Percentiles rank a stretch among this genome's conserved stretches.
phyloP scores from a whole-genome alignment of 805 yeast species.

The Limtongia smithiae region DNA sequence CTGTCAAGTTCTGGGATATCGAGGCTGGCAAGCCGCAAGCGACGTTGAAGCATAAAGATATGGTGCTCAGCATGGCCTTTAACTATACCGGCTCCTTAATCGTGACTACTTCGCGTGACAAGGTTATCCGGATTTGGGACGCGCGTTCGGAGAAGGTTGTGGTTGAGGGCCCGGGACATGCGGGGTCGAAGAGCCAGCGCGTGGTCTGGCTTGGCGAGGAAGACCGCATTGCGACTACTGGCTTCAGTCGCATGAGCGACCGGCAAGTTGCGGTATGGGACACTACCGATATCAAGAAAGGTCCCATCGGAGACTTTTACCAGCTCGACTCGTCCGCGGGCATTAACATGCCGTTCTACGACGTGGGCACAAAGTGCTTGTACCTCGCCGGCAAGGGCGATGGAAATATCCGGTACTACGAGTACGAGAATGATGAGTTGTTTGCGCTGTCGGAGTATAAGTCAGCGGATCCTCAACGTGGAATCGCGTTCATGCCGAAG shows the following conservation, averaged over 20 bases:
- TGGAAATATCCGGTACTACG: slow-evolving; percentile 93
- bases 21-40: slow-evolving; percentile 65
- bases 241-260: slow-evolving; percentile 87
- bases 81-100: slow-evolving; percentile 82
- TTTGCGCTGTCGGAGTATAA: slow-evolving; percentile 83
- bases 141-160: slow-evolving; percentile 67
- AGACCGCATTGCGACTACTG: slow-evolving; percentile 86
- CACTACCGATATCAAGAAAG: slow-evolving; percentile 62
- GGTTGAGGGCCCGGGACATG: slow-evolving; percentile 83
- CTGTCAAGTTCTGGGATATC: slow-evolving; percentile 88
- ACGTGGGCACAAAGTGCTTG: slow-evolving; percentile 71
- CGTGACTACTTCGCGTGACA: slow-evolving; percentile 90
- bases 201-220: slow-evolving; percentile 86
- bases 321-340: slow-evolving; percentile 90
- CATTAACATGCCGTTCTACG: slow-evolving; percentile 86
- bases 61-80: slow-evolving; percentile 90
- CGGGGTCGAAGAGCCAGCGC: slow-evolving; percentile 88
- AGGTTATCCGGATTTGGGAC: slow-evolving; percentile 88
- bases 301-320: slow-evolving; percentile 86
- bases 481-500: slow-evolving; percentile 87
- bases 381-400: slow-evolving; percentile 91
- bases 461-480: slow-evolving; percentile 92
- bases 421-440: slow-evolving; percentile 72
- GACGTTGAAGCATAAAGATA: slow-evolving; percentile 80
- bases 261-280: slow-evolving; percentile 97